Evolutionary conservation across 768 basidiomycete species (phyloP), one percentile per base, ranked within the genome.

Genomic region (Leccinum obscurum): DNA sequence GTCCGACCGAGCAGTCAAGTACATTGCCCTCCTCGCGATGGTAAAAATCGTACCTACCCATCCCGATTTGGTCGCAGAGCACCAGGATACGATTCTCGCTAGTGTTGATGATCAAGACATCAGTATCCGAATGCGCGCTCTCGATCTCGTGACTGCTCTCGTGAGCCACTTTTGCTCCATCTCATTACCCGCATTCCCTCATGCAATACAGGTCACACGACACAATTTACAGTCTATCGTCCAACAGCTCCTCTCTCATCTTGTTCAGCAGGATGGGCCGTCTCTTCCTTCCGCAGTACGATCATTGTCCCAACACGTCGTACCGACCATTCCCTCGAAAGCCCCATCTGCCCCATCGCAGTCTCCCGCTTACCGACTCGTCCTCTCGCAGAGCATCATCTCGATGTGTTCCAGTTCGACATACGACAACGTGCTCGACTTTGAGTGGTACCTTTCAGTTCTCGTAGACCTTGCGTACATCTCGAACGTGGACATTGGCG

Each of bases 371-470:
- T 98, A 98, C 70, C 90, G 97, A n/a, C 81, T 94, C 22, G 84
- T 87, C 48, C 83, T 99, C 35, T 83, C 92, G n/a, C n/a, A n/a
- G n/a, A n/a, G 9, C 17, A 90, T 98, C 62, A 80, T 98, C n/a
- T 77, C 80, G n/a, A 91, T 98, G 66, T 89, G 92, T 59, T 90
- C 92, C 2, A 83, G 85, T 57, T 86, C 86, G 39, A 90, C 88
- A 22, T 98, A 96, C 71, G 87, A 88, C 55, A 90, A 94, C 67
- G 82, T 99, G 28, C 81, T 83, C 50, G 95, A 98, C 75, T 98
- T 98, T 70, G 93, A 98, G 70, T 99, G 97, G 96, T 97, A 94
- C 72, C 81, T 98, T 22, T 97, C 96, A 5, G 93, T 95, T 8
- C 85, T 98, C 30, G 84, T 98, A 51, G 95, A 98, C 69, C 80